Evolutionary conservation across 2,329 filamentous ascomycete species (phyloP), one percentile per base, ranked within the genome.

Genomic region (Botryosphaeria dothidea): DNA sequence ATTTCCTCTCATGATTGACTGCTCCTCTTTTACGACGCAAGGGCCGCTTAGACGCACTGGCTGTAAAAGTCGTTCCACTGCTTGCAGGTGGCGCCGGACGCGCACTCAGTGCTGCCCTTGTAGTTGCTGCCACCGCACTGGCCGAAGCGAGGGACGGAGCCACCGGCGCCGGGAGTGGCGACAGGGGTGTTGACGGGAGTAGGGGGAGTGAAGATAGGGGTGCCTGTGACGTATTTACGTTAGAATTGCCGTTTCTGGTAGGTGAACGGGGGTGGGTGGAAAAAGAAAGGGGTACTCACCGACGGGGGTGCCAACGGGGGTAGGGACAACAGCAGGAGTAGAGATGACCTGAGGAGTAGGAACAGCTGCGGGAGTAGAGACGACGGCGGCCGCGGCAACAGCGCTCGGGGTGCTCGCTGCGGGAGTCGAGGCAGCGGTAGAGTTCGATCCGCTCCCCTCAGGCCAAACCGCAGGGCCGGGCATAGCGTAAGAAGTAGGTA

Each of bases 41-140:
- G 17, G n/a, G n/a, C n/a, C n/a, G n/a, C n/a, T 38, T 46, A 34
- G 25, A 34, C 11, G 66, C 80, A 81, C 71, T 81, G 80, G 29
- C 67, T 74, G 70, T 81, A 81, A 68, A 77, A 81, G 1, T 70
- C 68, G 70, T 81, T 81, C 41, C 61, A 67, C 1, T 67, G 66
- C 36, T 72, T 70, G 71, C 79, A 81, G 6, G 69, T 69, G 21
- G 64, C 66, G 11, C 78, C 79, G 34, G 69, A 48, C 4, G 71
- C 72, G 52, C 79, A 81, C 23, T 68, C 66, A 1, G 71, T 75
- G 2, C 74, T 49, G 21, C 79, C 79, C 8, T 68, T 75, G 62
- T 69, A 80, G 64, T 72, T 73, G n/a, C 68, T 69, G 23, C 79
- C 79, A 65, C 79, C 80, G 66, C 79, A 81, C 69, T 80, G 78